Conservation (phyloP, 148 eudicot genomes). For the Salicornia ramosissima region DNA sequence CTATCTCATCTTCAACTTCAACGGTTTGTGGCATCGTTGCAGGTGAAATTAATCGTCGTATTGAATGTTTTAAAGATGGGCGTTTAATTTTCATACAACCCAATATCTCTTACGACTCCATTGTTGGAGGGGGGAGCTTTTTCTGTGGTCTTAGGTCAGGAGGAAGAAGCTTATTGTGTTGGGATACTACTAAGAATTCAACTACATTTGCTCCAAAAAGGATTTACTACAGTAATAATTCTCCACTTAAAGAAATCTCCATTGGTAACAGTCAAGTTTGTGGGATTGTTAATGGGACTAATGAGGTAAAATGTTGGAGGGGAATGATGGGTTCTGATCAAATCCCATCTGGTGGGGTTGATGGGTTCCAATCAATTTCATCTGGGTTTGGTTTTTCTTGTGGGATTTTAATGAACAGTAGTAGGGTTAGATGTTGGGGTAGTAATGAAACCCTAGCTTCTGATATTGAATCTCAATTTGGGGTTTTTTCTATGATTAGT, state of each 20-base stretch:
- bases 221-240: conserved; percentile 33
- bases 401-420: conserved; percentile 38
- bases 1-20: conserved; percentile 38
- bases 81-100: conserved; percentile 26
- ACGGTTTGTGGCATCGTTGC: conserved; percentile 74
- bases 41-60: conserved; percentile 33
- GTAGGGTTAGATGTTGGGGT: conserved; percentile 72
- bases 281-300: conserved; percentile 34
- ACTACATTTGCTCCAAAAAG: conserved; percentile 46
- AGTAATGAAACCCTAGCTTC: conserved; percentile 26
- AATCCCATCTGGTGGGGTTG: conserved; percentile 6
- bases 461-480: conserved; percentile 36
- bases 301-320: conserved; percentile 33
- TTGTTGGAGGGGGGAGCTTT: conserved; percentile 61
- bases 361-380: conserved; percentile 43
- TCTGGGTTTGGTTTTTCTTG: conserved; percentile 77
- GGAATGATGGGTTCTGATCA: conserved; percentile 22
- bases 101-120: conserved; percentile 47
- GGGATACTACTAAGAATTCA: conserved; percentile 44
- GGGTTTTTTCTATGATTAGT: conserved; percentile 34
- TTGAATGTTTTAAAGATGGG: conserved; percentile 43
- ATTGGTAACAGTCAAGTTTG: conserved; percentile 65
- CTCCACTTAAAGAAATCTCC: conserved; percentile 35
- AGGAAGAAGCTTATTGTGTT: conserved; percentile 57
- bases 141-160: conserved; percentile 74